Base-by-base conservation (phyloP, 768 basidiomycete genomes). In the Lactarius pseudohatsudake region DNA sequence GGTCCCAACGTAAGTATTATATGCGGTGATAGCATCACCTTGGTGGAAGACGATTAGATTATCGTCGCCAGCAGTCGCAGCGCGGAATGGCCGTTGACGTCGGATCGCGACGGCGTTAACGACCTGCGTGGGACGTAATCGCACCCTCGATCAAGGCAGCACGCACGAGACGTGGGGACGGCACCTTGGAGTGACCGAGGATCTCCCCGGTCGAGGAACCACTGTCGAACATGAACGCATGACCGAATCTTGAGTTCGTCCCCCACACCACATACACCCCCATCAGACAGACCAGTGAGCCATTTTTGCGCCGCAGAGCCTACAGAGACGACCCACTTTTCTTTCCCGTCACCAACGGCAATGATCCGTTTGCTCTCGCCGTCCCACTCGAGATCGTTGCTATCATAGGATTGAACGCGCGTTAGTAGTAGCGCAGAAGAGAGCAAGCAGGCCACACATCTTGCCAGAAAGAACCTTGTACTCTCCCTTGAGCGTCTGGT, bases 371-470 rank as follows among this genome's bases (percentile, higher is more conserved):
- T 96, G 74, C 91, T 93, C 76, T 98, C 96, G 1, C 91, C 91
- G 73, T 98, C 96, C 96, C 96, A 98, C 13, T 89, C 90, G 26
- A 98, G 84, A 77, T 98, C 96, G 71, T 95, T 95, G 70, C 95
- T 94, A 40, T 40, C 38, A 40, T 40, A 70, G 18, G 64, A 13
- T 47, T 22, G 54, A 36, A 22, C 10, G 36, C 15, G 47, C 62
- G 32, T 41, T 40, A 16, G 13, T 40, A 53, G 26, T n/a, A 34
- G 30, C 18, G 56, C 53, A 50, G 16, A 58, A 40, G 36, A 38
- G 22, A 30, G 34, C 38, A 40, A 16, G 40, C 20, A 32, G 38
- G 10, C 78, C 85, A 67, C 75, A 93, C 92, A 94, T 82, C 61
- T 82, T 82, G 3, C 91, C 92, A 9, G 86, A 83, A 50, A 94